Evolutionary conservation across 768 basidiomycete genomes (phyloP), one percentile per base, ranked within the genome.

Genomic region (Phallus indusiatus): DNA sequence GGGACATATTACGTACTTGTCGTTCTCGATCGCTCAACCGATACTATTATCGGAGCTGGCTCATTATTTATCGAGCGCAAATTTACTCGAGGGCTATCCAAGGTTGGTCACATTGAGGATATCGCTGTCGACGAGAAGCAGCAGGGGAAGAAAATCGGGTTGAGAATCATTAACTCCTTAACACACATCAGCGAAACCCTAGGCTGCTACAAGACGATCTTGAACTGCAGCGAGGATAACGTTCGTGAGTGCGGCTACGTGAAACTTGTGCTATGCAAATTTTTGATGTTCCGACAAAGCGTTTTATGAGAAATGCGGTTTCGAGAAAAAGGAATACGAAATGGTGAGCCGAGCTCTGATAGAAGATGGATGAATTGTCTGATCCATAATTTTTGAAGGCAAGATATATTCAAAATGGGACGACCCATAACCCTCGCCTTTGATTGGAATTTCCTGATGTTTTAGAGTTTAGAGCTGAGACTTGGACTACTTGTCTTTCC

Each of bases 281-380:
- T 16, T 22, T 33, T 54, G 20, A 17, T 47, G 34, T 47, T 1
- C 21, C 28, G 20, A 18, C 8, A 33, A 24, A 96, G 94, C 90
- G 9, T 99, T 99, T 75, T 99, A 99, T 71, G 78, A 92, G 71
- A 98, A 98, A 73, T 99, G 95, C 69, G 95, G 95, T 20, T 96
- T 75, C 67, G 78, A 81, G 71, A 87, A 85, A 75, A 95, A 94
- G 73, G 94, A 94, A 72, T 84, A 81, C 66, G 90, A 96, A 72
- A 98, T 98, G 94, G 94, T 87, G 59, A 60, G 77, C 4, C n/a
- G 9, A 42, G n/a, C 12, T 42, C n/a, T 11, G 9, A 14, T 42
- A 11, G 12, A 42, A n/a, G 2, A 4, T 42, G 12, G 2, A 42
- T 42, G 2, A 10, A 42, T 42, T n/a, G 12, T 3, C 28, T 7